Evolutionary conservation across 2,329 filamentous ascomycete species (phyloP), one percentile per base, ranked within the genome.

Genomic region (Orbilia ellipsospora): DNA sequence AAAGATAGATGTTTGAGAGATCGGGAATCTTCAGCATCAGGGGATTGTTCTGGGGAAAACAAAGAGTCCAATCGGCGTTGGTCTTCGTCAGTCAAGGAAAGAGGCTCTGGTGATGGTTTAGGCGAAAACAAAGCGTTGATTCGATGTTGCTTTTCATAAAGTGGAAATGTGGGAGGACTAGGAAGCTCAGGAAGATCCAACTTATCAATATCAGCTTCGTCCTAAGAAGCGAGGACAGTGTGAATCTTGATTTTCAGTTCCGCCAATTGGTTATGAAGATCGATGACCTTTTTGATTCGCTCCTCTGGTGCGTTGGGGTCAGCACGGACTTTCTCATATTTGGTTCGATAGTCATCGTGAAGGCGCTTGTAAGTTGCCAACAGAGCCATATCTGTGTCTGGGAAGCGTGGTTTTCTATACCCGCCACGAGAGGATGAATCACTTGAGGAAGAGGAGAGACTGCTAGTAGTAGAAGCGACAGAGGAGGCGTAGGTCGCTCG

Each of bases 161-260:
- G 20, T 45, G 36, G 55, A 18, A 59, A 45, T n/a, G 44, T 51
- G 15, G 57, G 59, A 7, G 66, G 42, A 28, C 28, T 50, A 2
- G 45, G 69, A 26, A 61, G 61, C 10, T 40, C 45, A 31, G 52
- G 67, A 42, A 55, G 6, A 6, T 55, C 57, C 42, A 63, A 36
- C 16, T 48, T 18, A 48, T 2, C 44, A n/a, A n/a, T 48, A 18
- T 18, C 16, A 23, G 16, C 64, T 51, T 56, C 72, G 31, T 52
- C 28, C 72, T 75, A 75, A 54, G 72, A 75, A 64, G 72, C 64
- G 12, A 75, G 72, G 45, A 69, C 72, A 40, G 72, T 65, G 40
- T 65, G 72, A 45, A 75, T 69, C 60, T 48, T 63, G 36, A 75
- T 59, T 51, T 75, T 75, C 72, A 75, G 60, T 44, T 65, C 54